Base-by-base conservation (phyloP, 345 rosid species). In the Schrenkiella parvula region DNA sequence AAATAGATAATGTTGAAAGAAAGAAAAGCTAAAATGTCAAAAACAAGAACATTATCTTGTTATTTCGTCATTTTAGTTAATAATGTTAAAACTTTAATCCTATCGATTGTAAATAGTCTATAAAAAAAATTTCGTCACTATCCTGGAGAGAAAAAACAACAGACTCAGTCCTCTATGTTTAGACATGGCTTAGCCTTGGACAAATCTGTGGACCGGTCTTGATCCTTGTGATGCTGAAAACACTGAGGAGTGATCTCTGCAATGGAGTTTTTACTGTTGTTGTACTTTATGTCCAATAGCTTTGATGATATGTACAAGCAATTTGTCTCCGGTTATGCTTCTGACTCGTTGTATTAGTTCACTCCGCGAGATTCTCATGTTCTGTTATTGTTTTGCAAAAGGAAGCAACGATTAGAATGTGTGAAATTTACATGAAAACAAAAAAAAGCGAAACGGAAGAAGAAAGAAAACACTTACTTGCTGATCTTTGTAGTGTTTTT, bases 291-390 rank as follows among this genome's bases (percentile, higher is more conserved):
- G 28, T 78, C 85, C 77, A 52, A 71, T 80, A 47, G 90, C 77
- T 75, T 85, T 88, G 75, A 90, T 90, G 60, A 86, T 82, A 23
- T 83, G 68, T 66, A 84, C 79, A 84, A 93, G 79, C 75, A 90
- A 70, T 66, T 68, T 81, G 78, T 93, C 97, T 61, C 98, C 97
- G 2, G 87, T 84, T 26, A 88, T 72, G 19, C 67, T 74, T 72
- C 98, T 86, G 58, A 88, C 80, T 44, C 80, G 70, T 28, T 75
- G 83, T 31, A 93, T 80, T 11, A 93, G 64, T 23, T 90, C 90
- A 31, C 63, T 78, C 59, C 95, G 79, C 1, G 90, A 74, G 46
- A 93, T 81, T 82, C 87, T 90, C 79, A 70, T 79, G n/a, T 77
- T 86, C 98, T 93, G 84, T 56, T 32, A 8, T 35, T 57, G 29